Evolutionary conservation across 352 stramenopile genomes (phyloP).

Genomic region (Phytophthora palmivora): DNA sequence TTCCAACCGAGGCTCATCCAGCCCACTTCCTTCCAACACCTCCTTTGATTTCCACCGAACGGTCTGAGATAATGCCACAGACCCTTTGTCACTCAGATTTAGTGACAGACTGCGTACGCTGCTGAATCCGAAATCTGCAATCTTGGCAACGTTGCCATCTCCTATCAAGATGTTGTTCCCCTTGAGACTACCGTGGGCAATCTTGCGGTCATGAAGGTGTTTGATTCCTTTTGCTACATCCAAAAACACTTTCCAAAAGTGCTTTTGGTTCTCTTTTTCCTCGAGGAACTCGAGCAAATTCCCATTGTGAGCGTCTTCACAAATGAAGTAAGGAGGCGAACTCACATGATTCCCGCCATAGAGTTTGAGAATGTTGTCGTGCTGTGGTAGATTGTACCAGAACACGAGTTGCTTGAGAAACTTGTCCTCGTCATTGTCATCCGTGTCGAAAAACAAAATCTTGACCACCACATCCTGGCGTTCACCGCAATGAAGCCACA

Average conservation of each 20-base stretch:
- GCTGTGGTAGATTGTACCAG: too few relatives aligned
- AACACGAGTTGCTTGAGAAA: too few relatives aligned
- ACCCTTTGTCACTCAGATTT: conserved; percentile 1
- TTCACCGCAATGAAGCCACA: too few relatives aligned
- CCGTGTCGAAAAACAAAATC: too few relatives aligned
- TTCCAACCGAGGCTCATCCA: background rate
- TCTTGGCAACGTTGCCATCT: background rate
- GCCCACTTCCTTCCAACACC: background rate
- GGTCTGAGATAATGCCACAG: background rate
- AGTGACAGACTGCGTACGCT: conserved; percentile 11
- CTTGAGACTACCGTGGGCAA: conserved; percentile 3
- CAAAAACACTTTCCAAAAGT: conserved; percentile 4
- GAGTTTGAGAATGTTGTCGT: conserved; percentile 3
- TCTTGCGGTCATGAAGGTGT: background rate
- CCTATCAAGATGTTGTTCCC: conserved; percentile 10
- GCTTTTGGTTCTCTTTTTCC: background rate
- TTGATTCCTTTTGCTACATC: background rate
- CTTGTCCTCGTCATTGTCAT: too few relatives aligned
- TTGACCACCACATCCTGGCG: too few relatives aligned
- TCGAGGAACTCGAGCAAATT: background rate
- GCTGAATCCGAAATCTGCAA: conserved; percentile 15
- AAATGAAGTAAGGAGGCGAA: too few relatives aligned
- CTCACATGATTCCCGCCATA: background rate
- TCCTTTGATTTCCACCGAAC: conserved; percentile 15
- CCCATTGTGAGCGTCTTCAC: conserved; percentile 1